phyloP scores from a whole-genome alignment of 106 monocot species.

The Acorus calamus region DNA sequence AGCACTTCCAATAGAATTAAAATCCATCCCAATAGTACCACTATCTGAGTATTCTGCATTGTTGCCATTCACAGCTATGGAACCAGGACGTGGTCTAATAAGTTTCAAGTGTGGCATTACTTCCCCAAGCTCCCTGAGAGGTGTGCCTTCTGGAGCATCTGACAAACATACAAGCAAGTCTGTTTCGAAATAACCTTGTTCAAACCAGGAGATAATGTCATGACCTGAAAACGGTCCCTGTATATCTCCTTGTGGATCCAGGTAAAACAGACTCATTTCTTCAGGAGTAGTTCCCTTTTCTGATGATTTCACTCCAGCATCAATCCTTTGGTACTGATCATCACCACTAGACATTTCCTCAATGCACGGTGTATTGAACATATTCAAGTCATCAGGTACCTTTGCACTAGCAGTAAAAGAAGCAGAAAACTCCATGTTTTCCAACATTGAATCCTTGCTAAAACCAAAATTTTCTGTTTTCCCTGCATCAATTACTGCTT shows the following conservation, averaged over 20 bases:
- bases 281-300: conserved; percentile 27
- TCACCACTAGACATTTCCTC: conserved; percentile 9
- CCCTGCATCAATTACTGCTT: conserved; percentile 3
- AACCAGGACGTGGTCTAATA: conserved; percentile 8
- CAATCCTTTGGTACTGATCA: conserved; percentile 8
- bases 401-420: conserved; percentile 27
- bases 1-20: too few relatives aligned
- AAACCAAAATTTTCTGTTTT: conserved; percentile 3
- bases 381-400: conserved; percentile 39
- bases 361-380: conserved; percentile 31
- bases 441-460: not conserved
- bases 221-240: conserved; percentile 90
- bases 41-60: conserved; percentile 20
- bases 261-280: conserved; percentile 75
- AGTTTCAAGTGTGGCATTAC: conserved; percentile 67
- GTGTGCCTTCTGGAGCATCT: conserved; percentile 70
- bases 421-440: conserved; percentile 8
- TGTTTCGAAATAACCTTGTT: conserved; percentile 77
- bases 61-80: not conserved
- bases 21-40: not conserved
- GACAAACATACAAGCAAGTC: conserved; percentile 78
- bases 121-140: conserved; percentile 68
- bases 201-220: conserved; percentile 92
- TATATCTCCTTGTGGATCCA: conserved; percentile 82
- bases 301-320: conserved; percentile 8